Conservation (phyloP, 164 flowering plant species). For the Nymphaea colorata region DNA sequence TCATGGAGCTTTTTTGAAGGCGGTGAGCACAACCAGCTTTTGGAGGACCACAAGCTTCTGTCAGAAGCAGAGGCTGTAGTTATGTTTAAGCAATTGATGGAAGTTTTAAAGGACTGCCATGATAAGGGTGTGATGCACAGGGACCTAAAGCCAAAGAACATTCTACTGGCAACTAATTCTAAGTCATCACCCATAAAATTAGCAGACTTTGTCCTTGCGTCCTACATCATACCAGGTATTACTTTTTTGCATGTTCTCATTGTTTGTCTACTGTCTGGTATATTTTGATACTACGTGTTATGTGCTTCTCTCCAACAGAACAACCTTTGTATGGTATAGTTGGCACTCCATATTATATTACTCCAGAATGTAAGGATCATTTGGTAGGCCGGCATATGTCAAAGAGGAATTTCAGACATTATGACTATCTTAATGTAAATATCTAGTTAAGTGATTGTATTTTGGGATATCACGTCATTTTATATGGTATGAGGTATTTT, state of each 20-base stretch:
- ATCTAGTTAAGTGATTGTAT: no score
- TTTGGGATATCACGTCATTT: no score
- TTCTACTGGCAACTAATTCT: constrained; percentile 34
- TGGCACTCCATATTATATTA: constrained; percentile 79
- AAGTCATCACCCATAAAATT: constrained; percentile 37
- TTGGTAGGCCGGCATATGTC: no score
- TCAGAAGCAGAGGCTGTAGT: constrained; percentile 29
- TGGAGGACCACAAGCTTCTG: constrained; percentile 37
- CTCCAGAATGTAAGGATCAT: constrained; percentile 17
- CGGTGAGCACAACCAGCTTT: constrained; percentile 42
- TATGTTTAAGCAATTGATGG: constrained; percentile 34
- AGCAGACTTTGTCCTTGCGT: constrained; percentile 60
- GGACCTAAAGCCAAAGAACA: constrained; percentile 56
- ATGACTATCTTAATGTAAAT: no score
- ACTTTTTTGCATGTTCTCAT: not conserved
- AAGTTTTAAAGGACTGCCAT: constrained; percentile 44
- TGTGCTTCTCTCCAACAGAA: constrained; percentile 22
- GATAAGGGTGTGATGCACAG: constrained; percentile 51
- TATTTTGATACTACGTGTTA: no score
- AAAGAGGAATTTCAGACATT: no score
- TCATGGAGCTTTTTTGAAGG: constrained; percentile 67
- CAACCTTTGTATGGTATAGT: constrained; percentile 56
- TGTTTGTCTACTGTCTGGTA: not conserved
- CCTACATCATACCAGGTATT: constrained; percentile 60
- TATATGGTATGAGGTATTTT: no score